phyloP scores from a whole-genome alignment of 140 eudicot genomes.

The Bidens hawaiensis region DNA sequence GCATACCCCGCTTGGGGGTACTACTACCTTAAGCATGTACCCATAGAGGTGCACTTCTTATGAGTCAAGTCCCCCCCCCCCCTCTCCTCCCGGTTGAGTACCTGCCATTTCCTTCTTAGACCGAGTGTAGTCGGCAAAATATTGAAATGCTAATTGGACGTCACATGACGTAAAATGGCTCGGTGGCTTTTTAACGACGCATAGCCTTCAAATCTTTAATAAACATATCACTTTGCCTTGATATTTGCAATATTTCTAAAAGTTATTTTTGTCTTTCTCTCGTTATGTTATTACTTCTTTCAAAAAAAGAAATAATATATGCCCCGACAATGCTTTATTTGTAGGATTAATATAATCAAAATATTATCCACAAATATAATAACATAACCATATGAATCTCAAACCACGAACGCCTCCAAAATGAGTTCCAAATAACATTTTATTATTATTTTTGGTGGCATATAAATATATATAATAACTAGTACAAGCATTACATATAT shows the following conservation, averaged over 20 bases:
- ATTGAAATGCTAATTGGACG: too few relatives aligned
- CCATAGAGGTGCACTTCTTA: too few relatives aligned
- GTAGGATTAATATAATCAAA: constrained; percentile 2
- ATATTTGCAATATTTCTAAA: constrained; percentile 23
- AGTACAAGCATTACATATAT: constrained; percentile 19
- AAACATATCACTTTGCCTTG: constrained; percentile 23
- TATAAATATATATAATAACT: constrained; percentile 12
- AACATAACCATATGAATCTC: constrained; percentile 12
- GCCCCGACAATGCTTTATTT: constrained; percentile 19
- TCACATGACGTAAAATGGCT: too few relatives aligned
- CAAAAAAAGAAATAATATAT: neutral
- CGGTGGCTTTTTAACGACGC: too few relatives aligned
- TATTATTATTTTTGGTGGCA: constrained; percentile 2
- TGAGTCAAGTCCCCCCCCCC: too few relatives aligned
- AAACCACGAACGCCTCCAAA: constrained; percentile 6
- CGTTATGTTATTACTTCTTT: neutral
- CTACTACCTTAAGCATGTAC: too few relatives aligned
- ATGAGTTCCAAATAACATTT: neutral
- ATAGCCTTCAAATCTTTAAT: constrained; percentile 19
- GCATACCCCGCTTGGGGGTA: too few relatives aligned
- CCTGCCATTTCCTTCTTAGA: too few relatives aligned
- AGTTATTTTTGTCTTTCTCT: constrained; percentile 30
- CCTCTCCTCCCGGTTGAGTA: too few relatives aligned
- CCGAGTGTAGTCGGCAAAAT: too few relatives aligned
- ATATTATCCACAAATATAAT: constrained; percentile 11